phyloP scores from a whole-genome alignment of 352 stramenopile species.

The Phytophthora foliorum region DNA sequence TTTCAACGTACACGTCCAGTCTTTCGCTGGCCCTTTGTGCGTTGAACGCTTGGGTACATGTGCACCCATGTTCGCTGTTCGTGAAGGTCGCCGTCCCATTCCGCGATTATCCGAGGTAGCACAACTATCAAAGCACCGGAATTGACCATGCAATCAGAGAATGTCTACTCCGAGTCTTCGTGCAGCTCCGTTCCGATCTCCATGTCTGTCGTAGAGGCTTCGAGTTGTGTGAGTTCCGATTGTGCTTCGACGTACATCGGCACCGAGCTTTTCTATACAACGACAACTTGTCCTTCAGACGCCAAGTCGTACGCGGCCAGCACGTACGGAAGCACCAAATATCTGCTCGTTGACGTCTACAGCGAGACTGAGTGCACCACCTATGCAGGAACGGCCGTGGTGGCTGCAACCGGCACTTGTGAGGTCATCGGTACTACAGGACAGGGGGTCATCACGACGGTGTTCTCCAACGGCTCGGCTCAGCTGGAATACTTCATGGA shows the following conservation, averaged over 20 bases:
- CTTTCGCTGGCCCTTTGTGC: conserved; percentile 5
- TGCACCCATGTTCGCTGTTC: conserved; percentile 21
- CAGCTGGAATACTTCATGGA: conserved; percentile 32
- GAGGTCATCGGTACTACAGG: conserved; percentile 23
- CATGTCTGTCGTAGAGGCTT: conserved; percentile 28
- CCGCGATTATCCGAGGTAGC: conserved; percentile 11
- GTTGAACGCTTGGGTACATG: conserved; percentile 26
- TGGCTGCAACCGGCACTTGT: conserved; percentile 23
- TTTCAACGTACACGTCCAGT: conserved; percentile 27
- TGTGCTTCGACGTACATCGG: conserved; percentile 18
- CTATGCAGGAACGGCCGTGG: conserved; percentile 27
- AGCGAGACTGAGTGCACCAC: conserved; percentile 24
- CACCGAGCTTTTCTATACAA: conserved; percentile 22
- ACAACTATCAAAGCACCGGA: background rate
- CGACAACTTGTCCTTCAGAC: conserved; percentile 28
- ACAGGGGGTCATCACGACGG: conserved; percentile 24
- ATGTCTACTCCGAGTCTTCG: conserved; percentile 31
- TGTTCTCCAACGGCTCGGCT: conserved; percentile 31
- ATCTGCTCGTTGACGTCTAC: conserved; percentile 30
- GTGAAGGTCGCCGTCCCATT: conserved; percentile 13
- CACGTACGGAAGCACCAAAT: conserved; percentile 37
- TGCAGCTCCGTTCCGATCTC: conserved; percentile 31
- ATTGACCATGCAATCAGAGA: conserved; percentile 22
- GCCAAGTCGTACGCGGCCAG: conserved; percentile 26
- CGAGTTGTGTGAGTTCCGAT: conserved; percentile 16